Conservation (phyloP, 83 land plant genomes). For the Picea abies region DNA sequence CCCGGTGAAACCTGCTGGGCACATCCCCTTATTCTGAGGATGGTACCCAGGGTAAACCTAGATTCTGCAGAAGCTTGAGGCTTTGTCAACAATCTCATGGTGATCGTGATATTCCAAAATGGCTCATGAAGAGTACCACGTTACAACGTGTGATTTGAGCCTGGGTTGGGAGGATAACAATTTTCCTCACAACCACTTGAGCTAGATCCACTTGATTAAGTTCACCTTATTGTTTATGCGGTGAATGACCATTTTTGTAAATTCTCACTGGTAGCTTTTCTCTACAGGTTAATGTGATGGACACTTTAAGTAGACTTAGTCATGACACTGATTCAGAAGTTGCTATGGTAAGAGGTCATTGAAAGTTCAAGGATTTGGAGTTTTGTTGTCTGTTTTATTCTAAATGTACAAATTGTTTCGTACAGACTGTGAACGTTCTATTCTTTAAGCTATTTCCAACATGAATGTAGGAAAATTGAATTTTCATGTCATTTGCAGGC, state of each 20-base stretch:
- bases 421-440: neutral
- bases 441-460: neutral
- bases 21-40: too few species aligned
- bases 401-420: neutral
- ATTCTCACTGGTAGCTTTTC: neutral
- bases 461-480: neutral
- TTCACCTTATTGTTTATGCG: neutral
- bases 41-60: too few species aligned
- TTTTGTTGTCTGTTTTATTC: neutral
- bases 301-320: constrained; percentile 92
- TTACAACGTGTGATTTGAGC: too few species aligned
- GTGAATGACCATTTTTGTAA: neutral
- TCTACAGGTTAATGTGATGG: constrained; percentile 94
- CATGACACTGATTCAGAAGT: constrained; percentile 96
- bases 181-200: too few species aligned
- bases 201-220: too few species aligned
- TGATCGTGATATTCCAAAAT: too few species aligned
- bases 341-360: constrained; percentile 75
- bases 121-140: too few species aligned
- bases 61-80: too few species aligned
- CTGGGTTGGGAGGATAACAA: too few species aligned
- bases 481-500: constrained; percentile 50
- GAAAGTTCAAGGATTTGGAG: neutral
- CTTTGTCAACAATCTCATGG: too few species aligned
- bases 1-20: too few species aligned